Evolutionary conservation across 2,329 filamentous ascomycete species (phyloP).

Genomic region (Aspergillus flavus): DNA sequence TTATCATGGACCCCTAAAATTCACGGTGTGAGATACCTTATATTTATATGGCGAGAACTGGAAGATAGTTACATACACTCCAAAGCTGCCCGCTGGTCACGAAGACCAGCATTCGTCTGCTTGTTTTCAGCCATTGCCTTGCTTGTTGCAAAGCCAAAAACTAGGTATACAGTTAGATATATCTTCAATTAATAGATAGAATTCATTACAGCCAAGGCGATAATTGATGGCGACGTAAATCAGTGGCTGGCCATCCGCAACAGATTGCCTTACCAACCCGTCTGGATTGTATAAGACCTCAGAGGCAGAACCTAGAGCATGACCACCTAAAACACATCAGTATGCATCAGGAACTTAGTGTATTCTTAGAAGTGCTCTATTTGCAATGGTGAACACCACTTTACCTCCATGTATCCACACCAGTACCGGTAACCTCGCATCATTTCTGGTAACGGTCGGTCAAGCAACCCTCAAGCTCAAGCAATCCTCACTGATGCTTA

Average conservation of each 20-base stretch:
- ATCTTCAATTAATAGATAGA: no score
- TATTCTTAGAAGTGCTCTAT: background rate
- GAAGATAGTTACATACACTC: slow-evolving; percentile 26
- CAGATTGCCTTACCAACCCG: slow-evolving; percentile 13
- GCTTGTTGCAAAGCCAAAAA: slow-evolving; percentile 24
- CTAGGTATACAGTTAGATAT: background rate
- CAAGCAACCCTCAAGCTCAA: slow-evolving; percentile 21
- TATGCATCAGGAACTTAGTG: background rate
- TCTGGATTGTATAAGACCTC: slow-evolving; percentile 20
- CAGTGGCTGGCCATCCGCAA: slow-evolving; percentile 12
- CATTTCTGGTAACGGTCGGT: background rate
- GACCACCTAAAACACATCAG: slow-evolving; percentile 13
- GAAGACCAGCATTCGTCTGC: slow-evolving; percentile 33
- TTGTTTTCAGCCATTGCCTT: slow-evolving; percentile 23
- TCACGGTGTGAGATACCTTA: background rate
- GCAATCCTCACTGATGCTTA: slow-evolving; percentile 23
- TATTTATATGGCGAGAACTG: background rate
- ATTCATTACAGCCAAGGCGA: slow-evolving; percentile 14
- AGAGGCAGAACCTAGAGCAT: slow-evolving; percentile 18
- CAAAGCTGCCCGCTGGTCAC: slow-evolving; percentile 35
- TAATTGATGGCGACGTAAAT: slow-evolving; percentile 22
- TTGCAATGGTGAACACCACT: background rate
- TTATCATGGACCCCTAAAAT: slow-evolving; percentile 21
- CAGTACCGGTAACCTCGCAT: slow-evolving; percentile 15
- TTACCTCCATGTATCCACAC: slow-evolving; percentile 22